Evolutionary conservation across 2,329 filamentous ascomycete genomes (phyloP), one percentile per base, ranked within the genome.

Genomic region (Cadophora malorum): DNA sequence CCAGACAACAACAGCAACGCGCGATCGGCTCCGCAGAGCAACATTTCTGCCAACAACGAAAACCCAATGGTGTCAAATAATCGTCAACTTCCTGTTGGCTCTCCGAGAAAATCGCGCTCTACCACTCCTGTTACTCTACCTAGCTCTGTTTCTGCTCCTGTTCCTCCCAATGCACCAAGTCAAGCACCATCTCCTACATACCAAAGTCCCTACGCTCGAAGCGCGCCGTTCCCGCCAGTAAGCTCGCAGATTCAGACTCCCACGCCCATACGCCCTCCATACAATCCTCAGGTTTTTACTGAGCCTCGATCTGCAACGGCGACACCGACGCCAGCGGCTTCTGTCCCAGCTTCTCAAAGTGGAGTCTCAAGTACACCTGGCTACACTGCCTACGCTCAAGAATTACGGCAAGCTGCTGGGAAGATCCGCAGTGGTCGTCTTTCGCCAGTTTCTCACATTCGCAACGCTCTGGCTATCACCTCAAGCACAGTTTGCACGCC

Each of bases 361-460:
- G 10, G 12, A 2, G 4, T 3, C 3, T 1, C 7, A 3, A 25
- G 21, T 9, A 19, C 56, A 10, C 19, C 56, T 16, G 56, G 33
- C 5, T 59, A 59, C 14, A 4, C 21, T 28, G 56, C 56, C 21
- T 41, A 59, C 56, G 23, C 56, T 14, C 10, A 59, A 12, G 35
- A 45, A 4, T 16, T 59, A 21, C n/a, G 35, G 19, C 21, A 59
- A 28, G 33, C 56, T 21, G n/a, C 56, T 16, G 23, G 8, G 7
- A 59, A 59, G 6, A 12, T 25, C 21, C 35, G 56, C 21, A 25
- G 35, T 9, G 14, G 38, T 4, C 56, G 56, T 5, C 14, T 59
- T 10, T 59, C 56, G 5, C 56, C 56, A n/a, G 56, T 59, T n/a
- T 59, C 56, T 1, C 35, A 59, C 21, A 33, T 59, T 21, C 35